Evolutionary conservation across 139 green algal species (phyloP), one percentile per base, ranked within the genome.

Genomic region (Volvox africanus): DNA sequence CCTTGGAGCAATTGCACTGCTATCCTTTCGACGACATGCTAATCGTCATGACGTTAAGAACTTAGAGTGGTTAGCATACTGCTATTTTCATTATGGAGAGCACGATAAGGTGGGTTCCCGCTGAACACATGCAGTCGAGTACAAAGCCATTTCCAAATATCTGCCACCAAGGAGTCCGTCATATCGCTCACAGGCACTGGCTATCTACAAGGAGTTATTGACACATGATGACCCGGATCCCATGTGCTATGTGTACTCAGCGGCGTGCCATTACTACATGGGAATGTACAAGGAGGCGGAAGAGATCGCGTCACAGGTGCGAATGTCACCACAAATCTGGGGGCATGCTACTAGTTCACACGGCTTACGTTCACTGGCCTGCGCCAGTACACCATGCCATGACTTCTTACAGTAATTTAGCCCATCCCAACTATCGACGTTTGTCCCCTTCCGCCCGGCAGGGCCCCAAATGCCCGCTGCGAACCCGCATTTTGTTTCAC

Each of bases 231-330:
- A 97, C 83, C 92, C 94, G 17, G 95, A 97, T 91, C 94, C 95
- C 2, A 89, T 96, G 67, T 96, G 93, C 75, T 93, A 96, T 88
- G 94, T 90, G 5, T 97, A 97, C 89, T 87, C 87, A 2, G 96
- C 95, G 28, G 95, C 94, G 2, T 98, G 96, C 93, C 89, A 94
- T 24, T 98, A 95, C 78, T 97, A 98, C 94, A 96, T 98, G 91
- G 96, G 96, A 0, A 80, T 94, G 62, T 97, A 96, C 87, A 91
- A 95, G 80, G 92, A 97, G 61, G 94, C 96, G 79, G 95, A 96
- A 68, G 91, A 93, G 26, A 88, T 65, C 21, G 96, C 94, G 0
- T 44, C 93, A 80, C 86, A 96, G 90, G 91, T 94, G 88, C 36
- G 82, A 73, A 28, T 30, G 24, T 28, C 65, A 6, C 65, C 65